phyloP scores from a whole-genome alignment of 352 stramenopile genomes.

The Pythium insidiosum region DNA sequence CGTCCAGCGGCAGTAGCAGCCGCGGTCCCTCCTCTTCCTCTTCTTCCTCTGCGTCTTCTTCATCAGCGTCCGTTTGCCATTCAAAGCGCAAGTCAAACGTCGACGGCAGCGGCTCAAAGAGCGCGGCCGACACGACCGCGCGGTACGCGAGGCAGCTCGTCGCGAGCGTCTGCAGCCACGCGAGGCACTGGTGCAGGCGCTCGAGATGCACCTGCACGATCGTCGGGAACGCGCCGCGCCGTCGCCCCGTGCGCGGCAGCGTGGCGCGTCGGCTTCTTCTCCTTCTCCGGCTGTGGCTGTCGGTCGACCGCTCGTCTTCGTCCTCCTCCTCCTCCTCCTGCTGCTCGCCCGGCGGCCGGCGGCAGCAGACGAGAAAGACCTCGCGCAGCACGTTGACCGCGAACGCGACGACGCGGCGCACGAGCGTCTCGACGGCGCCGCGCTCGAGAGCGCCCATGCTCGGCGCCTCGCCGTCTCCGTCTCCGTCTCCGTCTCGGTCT shows the following conservation, averaged over 20 bases:
- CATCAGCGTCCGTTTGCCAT: not conserved
- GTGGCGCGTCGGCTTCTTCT: no score
- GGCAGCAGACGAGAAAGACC: conserved; percentile 43
- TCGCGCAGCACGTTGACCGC: conserved; percentile 52
- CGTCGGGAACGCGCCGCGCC: conserved; percentile 27
- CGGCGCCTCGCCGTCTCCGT: not conserved
- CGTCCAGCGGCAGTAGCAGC: conserved; percentile 40
- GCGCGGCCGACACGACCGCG: conserved; percentile 39
- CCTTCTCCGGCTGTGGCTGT: no score
- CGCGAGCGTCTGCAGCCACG: conserved; percentile 61
- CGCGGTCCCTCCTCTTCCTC: conserved; percentile 3
- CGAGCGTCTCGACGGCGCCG: conserved; percentile 29
- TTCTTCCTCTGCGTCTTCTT: not conserved
- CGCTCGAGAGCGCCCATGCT: conserved; percentile 31
- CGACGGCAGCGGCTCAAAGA: conserved; percentile 49
- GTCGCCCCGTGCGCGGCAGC: conserved; percentile 36
- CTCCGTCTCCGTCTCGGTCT: no score
- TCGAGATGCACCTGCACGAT: conserved; percentile 45
- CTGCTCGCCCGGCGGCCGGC: conserved; percentile 1
- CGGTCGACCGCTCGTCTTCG: no score
- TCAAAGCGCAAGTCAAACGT: conserved; percentile 24
- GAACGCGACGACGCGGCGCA: conserved; percentile 36
- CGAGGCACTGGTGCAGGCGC: conserved; percentile 45
- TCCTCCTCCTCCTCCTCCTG: no score
- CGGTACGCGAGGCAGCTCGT: conserved; percentile 70